These are phyloP conservation scores for Microdochium bolleyi DNA, from an alignment of 2,329 filamentous ascomycete genomes.

Conservation along the genomic window DNA sequence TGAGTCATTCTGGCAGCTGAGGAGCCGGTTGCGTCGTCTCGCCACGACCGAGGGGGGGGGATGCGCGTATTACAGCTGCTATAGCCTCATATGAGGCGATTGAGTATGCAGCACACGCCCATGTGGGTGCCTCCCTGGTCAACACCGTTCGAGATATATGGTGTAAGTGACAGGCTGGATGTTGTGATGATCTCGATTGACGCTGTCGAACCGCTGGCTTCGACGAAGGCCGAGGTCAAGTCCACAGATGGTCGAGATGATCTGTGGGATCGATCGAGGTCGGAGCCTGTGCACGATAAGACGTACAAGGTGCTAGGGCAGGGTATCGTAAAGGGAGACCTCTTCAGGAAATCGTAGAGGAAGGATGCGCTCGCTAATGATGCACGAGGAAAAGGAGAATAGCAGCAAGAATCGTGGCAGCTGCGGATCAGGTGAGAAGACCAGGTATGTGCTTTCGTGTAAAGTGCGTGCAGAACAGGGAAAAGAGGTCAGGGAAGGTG, in stretches of 20 bases:
- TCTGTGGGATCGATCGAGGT: background rate
- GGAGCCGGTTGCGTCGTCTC: background rate
- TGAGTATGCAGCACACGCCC: background rate
- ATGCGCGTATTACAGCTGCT: background rate
- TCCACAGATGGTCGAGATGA: background rate
- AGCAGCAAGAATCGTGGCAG: constrained; percentile 3
- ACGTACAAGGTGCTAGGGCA: background rate
- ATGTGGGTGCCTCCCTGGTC: background rate
- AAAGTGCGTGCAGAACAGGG: background rate
- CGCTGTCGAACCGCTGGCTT: background rate
- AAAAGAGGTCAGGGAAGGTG: background rate
- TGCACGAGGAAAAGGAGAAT: constrained; percentile 8
- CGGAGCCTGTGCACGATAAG: background rate
- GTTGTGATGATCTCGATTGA: too few species aligned
- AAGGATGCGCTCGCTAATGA: background rate
- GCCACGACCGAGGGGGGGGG: background rate
- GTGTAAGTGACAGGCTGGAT: background rate
- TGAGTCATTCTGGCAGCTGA: background rate
- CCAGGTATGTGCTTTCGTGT: background rate
- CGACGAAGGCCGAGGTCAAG: background rate
- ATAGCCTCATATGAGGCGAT: background rate
- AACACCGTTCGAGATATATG: background rate
- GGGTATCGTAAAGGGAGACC: background rate
- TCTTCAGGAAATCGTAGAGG: background rate
- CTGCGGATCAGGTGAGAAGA: background rate